A percentile compares a stretch with the other conserved stretches of the same genome.
Evolutionary conservation across 1,284 basidiomycete species (phyloP).

Genomic region (Hypsizygus ulmarius): DNA sequence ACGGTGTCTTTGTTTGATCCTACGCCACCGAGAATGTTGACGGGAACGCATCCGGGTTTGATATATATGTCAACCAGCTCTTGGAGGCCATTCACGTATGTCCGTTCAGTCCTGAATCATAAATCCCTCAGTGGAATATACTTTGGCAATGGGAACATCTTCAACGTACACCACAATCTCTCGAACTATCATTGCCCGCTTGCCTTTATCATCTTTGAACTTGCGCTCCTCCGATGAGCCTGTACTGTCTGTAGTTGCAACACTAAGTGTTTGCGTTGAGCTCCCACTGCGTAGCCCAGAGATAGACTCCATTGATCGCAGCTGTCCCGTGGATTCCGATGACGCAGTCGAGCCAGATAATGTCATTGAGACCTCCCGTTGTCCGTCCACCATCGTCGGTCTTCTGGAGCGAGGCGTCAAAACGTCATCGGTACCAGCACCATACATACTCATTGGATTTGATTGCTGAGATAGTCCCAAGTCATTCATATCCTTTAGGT

Average conservation of each 20-base stretch:
- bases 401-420: slow-evolving; percentile 51
- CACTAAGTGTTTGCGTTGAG: slow-evolving; percentile 65
- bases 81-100: slow-evolving; percentile 90
- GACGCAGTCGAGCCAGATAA: slow-evolving; percentile 41
- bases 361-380: slow-evolving; percentile 50
- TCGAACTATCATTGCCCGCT: slow-evolving; percentile 74
- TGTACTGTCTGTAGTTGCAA: slow-evolving; percentile 70
- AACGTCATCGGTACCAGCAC: slow-evolving; percentile 41
- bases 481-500: slow-evolving; percentile 93
- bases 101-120: slow-evolving; percentile 79
- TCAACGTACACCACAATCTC: slow-evolving; percentile 82
- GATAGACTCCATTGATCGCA: slow-evolving; percentile 62
- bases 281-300: slow-evolving; percentile 53
- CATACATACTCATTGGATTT: slow-evolving; percentile 54
- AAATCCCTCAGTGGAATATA: slow-evolving; percentile 2
- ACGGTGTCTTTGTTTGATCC: slow-evolving; percentile 79
- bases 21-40: slow-evolving; percentile 67
- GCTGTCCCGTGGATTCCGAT: slow-evolving; percentile 46
- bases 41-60: slow-evolving; percentile 74
- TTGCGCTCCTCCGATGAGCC: slow-evolving; percentile 72
- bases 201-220: slow-evolving; percentile 84
- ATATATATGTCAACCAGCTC: slow-evolving; percentile 97
- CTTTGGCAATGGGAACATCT: background rate
- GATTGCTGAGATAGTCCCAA: slow-evolving; percentile 62
- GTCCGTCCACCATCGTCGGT: slow-evolving; percentile 59